Conservation (phyloP, 129 eudicot genomes). For the Lonicera japonica region DNA sequence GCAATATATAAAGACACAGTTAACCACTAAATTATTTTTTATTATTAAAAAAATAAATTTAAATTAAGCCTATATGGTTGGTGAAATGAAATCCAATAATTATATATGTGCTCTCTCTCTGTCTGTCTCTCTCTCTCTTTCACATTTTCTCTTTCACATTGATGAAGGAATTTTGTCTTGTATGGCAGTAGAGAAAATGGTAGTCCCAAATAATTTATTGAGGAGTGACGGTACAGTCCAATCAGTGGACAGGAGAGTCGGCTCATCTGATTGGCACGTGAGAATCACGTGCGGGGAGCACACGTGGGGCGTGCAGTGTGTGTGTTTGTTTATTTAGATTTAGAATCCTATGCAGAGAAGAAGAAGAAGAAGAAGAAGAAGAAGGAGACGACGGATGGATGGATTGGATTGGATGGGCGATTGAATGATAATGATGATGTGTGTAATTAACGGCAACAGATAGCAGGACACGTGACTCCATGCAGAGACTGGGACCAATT, state of each 20-base stretch:
- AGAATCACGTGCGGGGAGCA: slow-evolving; percentile 36
- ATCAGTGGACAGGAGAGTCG: slow-evolving; percentile 29
- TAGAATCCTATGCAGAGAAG: slow-evolving; percentile 31
- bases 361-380: slow-evolving; percentile 6
- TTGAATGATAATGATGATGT: neutral
- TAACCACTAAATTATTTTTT: too few species aligned
- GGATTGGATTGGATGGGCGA: too few species aligned
- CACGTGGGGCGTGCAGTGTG: slow-evolving; percentile 57
- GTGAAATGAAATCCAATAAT: too few species aligned
- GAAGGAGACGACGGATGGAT: too few species aligned
- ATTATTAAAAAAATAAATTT: too few species aligned
- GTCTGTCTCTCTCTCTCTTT: too few species aligned
- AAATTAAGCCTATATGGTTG: too few species aligned
- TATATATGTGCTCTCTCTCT: too few species aligned
- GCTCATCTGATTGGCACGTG: slow-evolving; percentile 30
- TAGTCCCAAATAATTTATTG: slow-evolving; percentile 15
- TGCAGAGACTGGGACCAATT: slow-evolving; percentile 39
- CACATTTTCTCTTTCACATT: slow-evolving; percentile 40
- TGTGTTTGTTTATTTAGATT: neutral
- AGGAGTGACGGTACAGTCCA: slow-evolving; percentile 28
- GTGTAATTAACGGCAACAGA: slow-evolving; percentile 19
- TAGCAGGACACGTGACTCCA: slow-evolving; percentile 38
- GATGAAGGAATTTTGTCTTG: slow-evolving; percentile 60
- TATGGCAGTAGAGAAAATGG: slow-evolving; percentile 32
- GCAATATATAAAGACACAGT: too few species aligned